Evolutionary conservation across 2,329 filamentous ascomycete species (phyloP), one percentile per base, ranked within the genome.

Genomic region (Exophiala dermatitidis): DNA sequence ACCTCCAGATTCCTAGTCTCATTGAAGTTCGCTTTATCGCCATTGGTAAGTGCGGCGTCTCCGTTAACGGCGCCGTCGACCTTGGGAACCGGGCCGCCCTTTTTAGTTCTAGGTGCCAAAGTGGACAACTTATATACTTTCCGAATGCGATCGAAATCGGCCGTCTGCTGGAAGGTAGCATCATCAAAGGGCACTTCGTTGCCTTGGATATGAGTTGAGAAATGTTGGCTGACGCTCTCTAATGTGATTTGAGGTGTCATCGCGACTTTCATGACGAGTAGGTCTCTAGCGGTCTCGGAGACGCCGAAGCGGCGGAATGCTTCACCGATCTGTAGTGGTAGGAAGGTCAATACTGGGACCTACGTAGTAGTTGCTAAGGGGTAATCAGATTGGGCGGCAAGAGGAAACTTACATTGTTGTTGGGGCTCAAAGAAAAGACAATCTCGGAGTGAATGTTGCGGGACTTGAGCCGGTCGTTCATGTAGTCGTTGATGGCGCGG

Each of bases 271-370:
- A 96, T 77, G 4, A 88, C 83, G 2, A 96, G 73, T n/a, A 98
- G 71, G 61, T 84, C 71, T 42, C 77, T 83, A 2, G 86, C 93
- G 7, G 76, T 72, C 8, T 88, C 81, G 0, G 80, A 75, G 53
- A 97, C 83, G 45, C 93, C 93, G 65, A 93, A 95, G 50, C 85
- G 84, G 32, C 88, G 85, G 71, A 97, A 97, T 0, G 90, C 85
- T 63, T 96, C 90, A 48, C 89, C 81, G 65, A 98, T 97, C 89
- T 94, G 62, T 31, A 36, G 6, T 30, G 28, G 40, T 43, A 6
- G 3, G 42, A 46, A n/a, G 47, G 37, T 38, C 19, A 19, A 19
- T 19, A 19, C 19, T 19, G 19, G 19, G 19, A 19, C 19, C 19
- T 9, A 43, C 19, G 6, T 56, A 43, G 47, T 46, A n/a, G 12